phyloP scores from a whole-genome alignment of 2,329 filamentous ascomycete species.

The Thielaviopsis cerberus region DNA sequence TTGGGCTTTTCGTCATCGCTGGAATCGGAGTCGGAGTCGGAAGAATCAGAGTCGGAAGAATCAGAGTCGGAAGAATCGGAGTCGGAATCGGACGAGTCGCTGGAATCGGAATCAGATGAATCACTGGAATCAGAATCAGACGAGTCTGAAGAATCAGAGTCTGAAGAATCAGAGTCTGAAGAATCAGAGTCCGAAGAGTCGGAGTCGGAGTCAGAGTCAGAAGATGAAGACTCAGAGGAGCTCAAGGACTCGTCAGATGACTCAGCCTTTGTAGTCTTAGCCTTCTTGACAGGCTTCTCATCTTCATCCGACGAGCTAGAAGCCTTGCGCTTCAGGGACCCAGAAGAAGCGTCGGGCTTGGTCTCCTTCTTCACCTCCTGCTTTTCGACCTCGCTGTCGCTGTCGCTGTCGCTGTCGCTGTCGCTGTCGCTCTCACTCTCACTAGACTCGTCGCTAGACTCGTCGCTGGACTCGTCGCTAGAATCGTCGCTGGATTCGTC shows the following conservation, averaged over 20 bases:
- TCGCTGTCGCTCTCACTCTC: slow-evolving; percentile 13
- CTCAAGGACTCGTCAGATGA: slow-evolving; percentile 16
- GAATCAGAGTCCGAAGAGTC: slow-evolving; percentile 14
- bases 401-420: slow-evolving; percentile 11
- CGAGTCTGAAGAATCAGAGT: slow-evolving; percentile 13
- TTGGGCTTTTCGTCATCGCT: slow-evolving; percentile 16
- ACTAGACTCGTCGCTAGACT: slow-evolving; percentile 5
- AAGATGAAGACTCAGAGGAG: slow-evolving; percentile 13
- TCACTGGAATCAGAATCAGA: slow-evolving; percentile 16
- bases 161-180: slow-evolving; percentile 4
- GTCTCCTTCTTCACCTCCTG: slow-evolving; percentile 7
- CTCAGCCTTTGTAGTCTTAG: slow-evolving; percentile 19
- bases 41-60: slow-evolving; percentile 18
- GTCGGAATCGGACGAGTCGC: slow-evolving; percentile 21
- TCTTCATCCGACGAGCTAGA: slow-evolving; percentile 16
- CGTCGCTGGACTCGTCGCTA: no score
- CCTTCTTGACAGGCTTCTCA: slow-evolving; percentile 29
- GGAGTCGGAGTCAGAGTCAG: slow-evolving; percentile 4
- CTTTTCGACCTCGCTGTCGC: slow-evolving; percentile 2
- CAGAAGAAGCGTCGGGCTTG: slow-evolving; percentile 13
- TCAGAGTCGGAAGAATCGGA: slow-evolving; percentile 19
- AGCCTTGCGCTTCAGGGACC: slow-evolving; percentile 25
- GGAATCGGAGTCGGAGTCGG: slow-evolving; percentile 24
- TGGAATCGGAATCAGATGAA: slow-evolving; percentile 24
- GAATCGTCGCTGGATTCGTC: slow-evolving; percentile 7